Conservation (phyloP, 768 basidiomycete species). For the Gloeostereum incarnatum region DNA sequence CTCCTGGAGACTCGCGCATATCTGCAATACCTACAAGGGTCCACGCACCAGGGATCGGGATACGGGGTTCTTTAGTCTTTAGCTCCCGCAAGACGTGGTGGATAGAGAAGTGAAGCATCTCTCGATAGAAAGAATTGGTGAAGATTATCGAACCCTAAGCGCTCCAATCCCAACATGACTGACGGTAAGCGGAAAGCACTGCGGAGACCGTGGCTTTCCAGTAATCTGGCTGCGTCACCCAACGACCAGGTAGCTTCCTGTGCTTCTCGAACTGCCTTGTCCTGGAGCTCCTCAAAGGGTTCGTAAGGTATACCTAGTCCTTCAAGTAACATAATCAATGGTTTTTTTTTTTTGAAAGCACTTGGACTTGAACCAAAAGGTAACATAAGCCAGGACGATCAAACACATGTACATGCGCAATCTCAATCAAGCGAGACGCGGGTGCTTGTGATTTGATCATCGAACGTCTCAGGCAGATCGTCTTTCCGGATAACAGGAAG, state of each 20-base stretch:
- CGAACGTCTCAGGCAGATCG: conserved; percentile 42
- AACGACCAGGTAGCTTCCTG: conserved; percentile 32
- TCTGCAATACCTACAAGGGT: conserved; percentile 70
- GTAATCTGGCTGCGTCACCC: conserved; percentile 30
- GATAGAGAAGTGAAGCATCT: conserved; percentile 41
- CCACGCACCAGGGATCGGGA: conserved; percentile 52
- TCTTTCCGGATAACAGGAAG: conserved; percentile 32
- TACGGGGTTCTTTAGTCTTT: conserved; percentile 51
- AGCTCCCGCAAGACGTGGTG: conserved; percentile 57
- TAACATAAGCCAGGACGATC: conserved; percentile 47
- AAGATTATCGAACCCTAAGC: conserved; percentile 31
- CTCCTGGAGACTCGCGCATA: conserved; percentile 37
- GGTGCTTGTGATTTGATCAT: conserved; percentile 62
- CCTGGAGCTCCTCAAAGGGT: conserved; percentile 45
- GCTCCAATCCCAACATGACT: conserved; percentile 38
- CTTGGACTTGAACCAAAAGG: conserved; percentile 9
- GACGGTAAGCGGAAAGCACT: conserved; percentile 45
- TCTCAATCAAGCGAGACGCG: conserved; percentile 39
- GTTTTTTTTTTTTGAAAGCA: conserved; percentile 37
- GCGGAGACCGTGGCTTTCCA: conserved; percentile 51
- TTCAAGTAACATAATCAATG: conserved; percentile 56
- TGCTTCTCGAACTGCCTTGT: conserved; percentile 36
- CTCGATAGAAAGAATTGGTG: conserved; percentile 37
- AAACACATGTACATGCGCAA: conserved; percentile 51
- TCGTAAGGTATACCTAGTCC: conserved; percentile 46